These are phyloP conservation scores for Handroanthus guayacan DNA, from an alignment of 257 asterid species.

Conservation along the genomic window DNA sequence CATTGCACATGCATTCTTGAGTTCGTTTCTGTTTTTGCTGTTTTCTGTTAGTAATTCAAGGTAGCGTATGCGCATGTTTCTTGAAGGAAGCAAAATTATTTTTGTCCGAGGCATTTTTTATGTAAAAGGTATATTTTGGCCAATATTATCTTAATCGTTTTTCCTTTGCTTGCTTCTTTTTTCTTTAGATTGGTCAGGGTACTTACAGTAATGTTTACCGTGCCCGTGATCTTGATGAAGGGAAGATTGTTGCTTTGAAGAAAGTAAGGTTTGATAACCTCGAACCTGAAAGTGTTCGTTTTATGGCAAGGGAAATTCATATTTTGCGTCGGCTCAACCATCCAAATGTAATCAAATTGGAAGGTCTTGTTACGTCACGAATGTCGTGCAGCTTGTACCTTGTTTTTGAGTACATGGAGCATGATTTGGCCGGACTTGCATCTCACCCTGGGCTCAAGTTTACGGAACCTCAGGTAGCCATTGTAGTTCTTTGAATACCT, in stretches of 20 bases:
- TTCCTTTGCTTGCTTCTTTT: constrained; percentile 24
- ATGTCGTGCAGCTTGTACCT: constrained; percentile 97
- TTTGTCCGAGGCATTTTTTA: neutral
- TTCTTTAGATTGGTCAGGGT: constrained; percentile 91
- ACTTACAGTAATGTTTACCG: constrained; percentile 95
- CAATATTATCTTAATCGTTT: constrained; percentile 23
- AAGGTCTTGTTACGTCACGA: constrained; percentile 93
- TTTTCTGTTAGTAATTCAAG: constrained; percentile 29
- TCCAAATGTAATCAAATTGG: constrained; percentile 87
- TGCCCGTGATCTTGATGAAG: constrained; percentile 91
- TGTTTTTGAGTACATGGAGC: constrained; percentile 97
- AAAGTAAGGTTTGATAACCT: constrained; percentile 94
- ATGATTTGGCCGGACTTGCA: constrained; percentile 91
- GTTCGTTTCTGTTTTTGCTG: neutral
- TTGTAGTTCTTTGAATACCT: constrained; percentile 16
- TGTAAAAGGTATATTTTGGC: neutral
- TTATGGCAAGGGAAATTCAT: constrained; percentile 97
- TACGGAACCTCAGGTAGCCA: constrained; percentile 85
- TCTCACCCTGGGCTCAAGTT: constrained; percentile 86
- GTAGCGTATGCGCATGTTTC: neutral
- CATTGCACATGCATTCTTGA: neutral
- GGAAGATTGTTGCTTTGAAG: constrained; percentile 90
- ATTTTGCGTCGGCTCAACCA: constrained; percentile 88
- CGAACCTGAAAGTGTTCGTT: constrained; percentile 96
- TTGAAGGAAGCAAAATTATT: neutral